Percentiles rank a stretch among this genome's conserved stretches.
These are phyloP conservation scores for Pelargonium cotyledonis DNA, from an alignment of 441 rosid genomes.

Conservation along the genomic window DNA sequence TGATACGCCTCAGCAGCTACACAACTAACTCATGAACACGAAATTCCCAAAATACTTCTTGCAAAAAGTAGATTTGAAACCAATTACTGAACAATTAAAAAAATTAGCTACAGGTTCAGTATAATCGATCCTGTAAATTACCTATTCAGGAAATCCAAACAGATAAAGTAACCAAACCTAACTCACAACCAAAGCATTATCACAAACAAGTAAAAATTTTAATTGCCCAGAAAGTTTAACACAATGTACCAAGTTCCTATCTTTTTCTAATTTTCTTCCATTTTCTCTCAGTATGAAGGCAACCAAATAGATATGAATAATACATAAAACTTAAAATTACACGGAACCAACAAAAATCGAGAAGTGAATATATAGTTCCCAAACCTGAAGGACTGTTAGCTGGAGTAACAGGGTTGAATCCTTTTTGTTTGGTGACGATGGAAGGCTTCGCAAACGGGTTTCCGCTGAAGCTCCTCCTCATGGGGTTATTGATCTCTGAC, in stretches of 20 bases:
- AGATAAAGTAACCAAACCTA: neutral
- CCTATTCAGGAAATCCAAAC: neutral
- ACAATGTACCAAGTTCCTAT: too few species aligned
- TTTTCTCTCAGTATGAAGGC: neutral
- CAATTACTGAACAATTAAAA: neutral
- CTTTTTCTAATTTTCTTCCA: neutral
- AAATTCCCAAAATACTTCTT: neutral
- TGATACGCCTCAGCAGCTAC: neutral
- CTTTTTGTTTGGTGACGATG: constrained; percentile 29
- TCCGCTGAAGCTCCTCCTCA: constrained; percentile 60
- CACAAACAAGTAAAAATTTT: neutral
- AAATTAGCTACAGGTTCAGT: neutral
- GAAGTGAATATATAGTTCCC: neutral
- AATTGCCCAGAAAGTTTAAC: too few species aligned
- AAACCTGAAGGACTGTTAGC: constrained; percentile 58
- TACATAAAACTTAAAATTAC: neutral
- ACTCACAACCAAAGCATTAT: neutral
- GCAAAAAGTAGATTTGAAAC: neutral
- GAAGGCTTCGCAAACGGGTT: constrained; percentile 50
- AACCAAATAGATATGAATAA: neutral
- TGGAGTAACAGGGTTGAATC: constrained; percentile 44
- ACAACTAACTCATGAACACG: too few species aligned
- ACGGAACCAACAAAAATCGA: neutral
- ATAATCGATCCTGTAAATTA: neutral
- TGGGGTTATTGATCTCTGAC: constrained; percentile 46